Conservation (phyloP, 345 rosid species). For the Eucalyptus curtisii region DNA sequence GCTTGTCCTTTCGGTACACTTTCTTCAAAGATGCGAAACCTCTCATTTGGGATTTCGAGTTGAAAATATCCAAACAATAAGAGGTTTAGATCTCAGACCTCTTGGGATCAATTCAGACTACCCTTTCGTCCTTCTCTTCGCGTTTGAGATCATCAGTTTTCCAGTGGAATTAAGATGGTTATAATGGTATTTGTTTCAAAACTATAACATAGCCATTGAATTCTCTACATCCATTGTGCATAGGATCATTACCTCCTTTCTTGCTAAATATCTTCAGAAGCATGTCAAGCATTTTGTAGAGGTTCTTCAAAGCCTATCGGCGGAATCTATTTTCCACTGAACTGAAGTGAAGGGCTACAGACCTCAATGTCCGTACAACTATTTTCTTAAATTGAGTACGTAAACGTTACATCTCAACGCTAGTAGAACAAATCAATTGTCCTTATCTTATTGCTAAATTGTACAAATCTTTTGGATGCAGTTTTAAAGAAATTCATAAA, state of each 20-base stretch:
- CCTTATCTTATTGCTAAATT: background rate
- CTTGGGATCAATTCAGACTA: background rate
- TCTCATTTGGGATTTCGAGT: background rate
- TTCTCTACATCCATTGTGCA: background rate
- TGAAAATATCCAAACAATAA: background rate
- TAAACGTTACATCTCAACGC: background rate
- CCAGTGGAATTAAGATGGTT: background rate
- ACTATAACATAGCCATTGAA: background rate
- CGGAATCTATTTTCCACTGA: background rate
- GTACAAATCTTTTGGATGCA: background rate
- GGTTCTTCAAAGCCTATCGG: background rate
- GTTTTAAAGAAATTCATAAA: background rate
- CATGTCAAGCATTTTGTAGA: background rate
- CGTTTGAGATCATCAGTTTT: background rate
- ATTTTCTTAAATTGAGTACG: background rate
- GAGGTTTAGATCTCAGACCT: background rate
- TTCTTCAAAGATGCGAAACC: background rate
- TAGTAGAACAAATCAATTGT: background rate
- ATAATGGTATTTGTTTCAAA: background rate
- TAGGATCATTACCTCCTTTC: background rate
- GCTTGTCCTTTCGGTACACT: background rate
- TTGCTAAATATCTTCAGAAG: background rate
- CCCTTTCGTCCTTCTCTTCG: background rate
- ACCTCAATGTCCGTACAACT: background rate
- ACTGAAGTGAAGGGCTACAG: background rate